Percentiles rank a stretch among this genome's conserved stretches.
Conservation (phyloP, 1,284 basidiomycete genomes). For the Sutorius eximius region DNA sequence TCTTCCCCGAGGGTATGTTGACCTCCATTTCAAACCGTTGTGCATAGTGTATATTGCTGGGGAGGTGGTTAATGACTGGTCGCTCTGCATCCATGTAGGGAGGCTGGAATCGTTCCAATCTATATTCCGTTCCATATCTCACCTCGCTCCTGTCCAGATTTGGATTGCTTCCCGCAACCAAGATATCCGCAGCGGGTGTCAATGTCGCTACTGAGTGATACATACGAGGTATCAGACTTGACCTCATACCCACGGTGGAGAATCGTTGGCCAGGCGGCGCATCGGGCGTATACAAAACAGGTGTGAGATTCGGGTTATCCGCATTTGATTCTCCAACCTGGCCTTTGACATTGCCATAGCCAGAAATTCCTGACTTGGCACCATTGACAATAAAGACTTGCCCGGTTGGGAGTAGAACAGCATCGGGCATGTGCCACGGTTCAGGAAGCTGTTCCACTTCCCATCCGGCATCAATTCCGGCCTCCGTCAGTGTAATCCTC, state of each 20-base stretch:
- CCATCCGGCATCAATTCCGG: constrained; percentile 73
- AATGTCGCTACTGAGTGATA: constrained; percentile 82
- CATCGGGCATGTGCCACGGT: constrained; percentile 75
- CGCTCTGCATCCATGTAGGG: constrained; percentile 64
- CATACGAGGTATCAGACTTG: constrained; percentile 72
- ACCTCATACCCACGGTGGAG: constrained; percentile 58
- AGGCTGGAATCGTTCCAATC: constrained; percentile 74
- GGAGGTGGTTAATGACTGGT: constrained; percentile 47
- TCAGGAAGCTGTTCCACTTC: constrained; percentile 72
- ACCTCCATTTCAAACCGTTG: constrained; percentile 44
- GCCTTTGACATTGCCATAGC: constrained; percentile 76
- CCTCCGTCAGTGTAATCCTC: constrained; percentile 62
- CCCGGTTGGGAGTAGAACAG: constrained; percentile 81
- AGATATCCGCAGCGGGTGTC: constrained; percentile 65
- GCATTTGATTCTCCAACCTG: constrained; percentile 78
- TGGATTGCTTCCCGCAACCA: constrained; percentile 84
- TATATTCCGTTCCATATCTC: constrained; percentile 75
- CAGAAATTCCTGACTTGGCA: constrained; percentile 72
- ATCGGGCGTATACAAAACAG: constrained; percentile 74
- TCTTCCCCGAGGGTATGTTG: constrained; percentile 32
- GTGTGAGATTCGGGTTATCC: constrained; percentile 71
- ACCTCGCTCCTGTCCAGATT: constrained; percentile 73
- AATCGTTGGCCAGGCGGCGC: constrained; percentile 64
- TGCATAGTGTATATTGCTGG: constrained; percentile 49
- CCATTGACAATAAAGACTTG: constrained; percentile 77